Evolutionary conservation across 139 green algal species (phyloP), one percentile per base, ranked within the genome.

Genomic region (Volvox reticuliferus): DNA sequence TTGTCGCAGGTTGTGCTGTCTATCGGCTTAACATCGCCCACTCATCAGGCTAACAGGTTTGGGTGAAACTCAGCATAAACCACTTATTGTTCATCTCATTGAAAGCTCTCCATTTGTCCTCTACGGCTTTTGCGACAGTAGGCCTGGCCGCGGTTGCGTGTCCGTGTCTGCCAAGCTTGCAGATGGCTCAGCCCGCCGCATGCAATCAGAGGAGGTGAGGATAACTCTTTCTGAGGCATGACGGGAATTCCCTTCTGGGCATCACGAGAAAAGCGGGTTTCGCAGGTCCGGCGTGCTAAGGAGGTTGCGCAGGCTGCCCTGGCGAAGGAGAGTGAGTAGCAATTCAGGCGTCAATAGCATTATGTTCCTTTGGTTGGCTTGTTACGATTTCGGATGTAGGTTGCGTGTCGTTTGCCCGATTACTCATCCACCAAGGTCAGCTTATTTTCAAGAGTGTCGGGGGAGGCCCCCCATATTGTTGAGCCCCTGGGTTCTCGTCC

Each of bases 231-330:
- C 16, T 73, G 65, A 19, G 19, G 65, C 21, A 28, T 12, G 65
- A 24, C 6, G 12, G 2, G 16, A 73, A 73, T 26, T 73, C 12
- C 65, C 21, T 73, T 73, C 12, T 28, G 65, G 65, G 65, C 3
- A 24, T 73, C 24, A 73, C 24, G 65, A 12, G 21, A 26, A 2
- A 73, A 73, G 5, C 24, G 65, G 65, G 65, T 73, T 73, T 28
- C 65, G 65, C 73, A 90, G 86, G 86, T 90, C n/a, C 86, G 86
- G 1, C 71, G 86, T 21, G 86, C 86, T 1, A 90, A 90, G 86
- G 86, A 90, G 50, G 71, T 90, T 1, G 86, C 86, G 2, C 73
- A 83, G 30, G 86, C 86, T 19, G 44, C 86, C 2, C 73, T 90
- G 50, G 86, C 86, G 2, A 90, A 90, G 50, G 86, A 90, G 18